phyloP scores from a whole-genome alignment of 345 rosid species.

The Carallia brachiata region DNA sequence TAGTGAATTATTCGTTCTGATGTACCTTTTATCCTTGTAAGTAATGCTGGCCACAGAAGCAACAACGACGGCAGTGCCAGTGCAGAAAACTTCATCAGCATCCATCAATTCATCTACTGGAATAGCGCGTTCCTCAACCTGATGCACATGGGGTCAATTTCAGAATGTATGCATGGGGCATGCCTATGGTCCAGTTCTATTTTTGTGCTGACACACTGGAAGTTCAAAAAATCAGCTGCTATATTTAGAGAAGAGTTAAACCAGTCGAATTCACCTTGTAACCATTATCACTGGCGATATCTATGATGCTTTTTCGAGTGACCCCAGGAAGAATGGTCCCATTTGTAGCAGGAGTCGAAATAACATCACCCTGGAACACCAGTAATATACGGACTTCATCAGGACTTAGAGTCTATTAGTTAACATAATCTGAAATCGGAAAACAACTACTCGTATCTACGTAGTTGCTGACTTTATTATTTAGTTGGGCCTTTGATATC shows the following conservation, averaged over 20 bases:
- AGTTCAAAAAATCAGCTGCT: no score
- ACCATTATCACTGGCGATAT: constrained; percentile 14
- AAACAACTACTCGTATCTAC: no score
- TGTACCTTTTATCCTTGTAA: constrained; percentile 41
- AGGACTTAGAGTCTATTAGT: no score
- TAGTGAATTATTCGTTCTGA: not conserved
- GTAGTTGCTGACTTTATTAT: no score
- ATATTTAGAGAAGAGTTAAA: not conserved
- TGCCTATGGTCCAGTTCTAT: no score
- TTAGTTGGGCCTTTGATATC: no score
- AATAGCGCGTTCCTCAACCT: constrained; percentile 45
- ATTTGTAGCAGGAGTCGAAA: constrained; percentile 28
- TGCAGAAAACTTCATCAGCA: constrained; percentile 59
- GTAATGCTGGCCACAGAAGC: constrained; percentile 48
- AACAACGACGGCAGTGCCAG: constrained; percentile 55
- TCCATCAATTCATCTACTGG: constrained; percentile 40
- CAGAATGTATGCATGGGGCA: not conserved
- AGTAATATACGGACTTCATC: not conserved
- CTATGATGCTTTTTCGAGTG: constrained; percentile 34
- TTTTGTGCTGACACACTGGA: no score
- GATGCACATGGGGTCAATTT: not conserved
- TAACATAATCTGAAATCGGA: no score
- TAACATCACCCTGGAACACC: constrained; percentile 12
- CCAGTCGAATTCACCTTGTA: not conserved
- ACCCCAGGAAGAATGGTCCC: constrained; percentile 37